Conservation (phyloP, 78 protist genomes). For the Dictyostelium capitatum region DNA sequence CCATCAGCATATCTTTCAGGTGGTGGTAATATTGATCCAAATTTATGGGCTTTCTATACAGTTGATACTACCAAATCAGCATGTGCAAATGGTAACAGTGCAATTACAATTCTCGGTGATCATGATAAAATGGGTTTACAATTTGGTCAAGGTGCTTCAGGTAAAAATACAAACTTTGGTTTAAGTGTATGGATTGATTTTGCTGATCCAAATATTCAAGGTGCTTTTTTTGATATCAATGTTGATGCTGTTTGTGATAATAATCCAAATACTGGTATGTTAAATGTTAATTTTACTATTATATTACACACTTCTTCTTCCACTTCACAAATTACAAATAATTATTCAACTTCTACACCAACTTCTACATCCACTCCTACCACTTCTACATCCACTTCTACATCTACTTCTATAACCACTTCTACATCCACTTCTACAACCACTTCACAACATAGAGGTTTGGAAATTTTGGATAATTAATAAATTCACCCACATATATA, state of each 20-base stretch:
- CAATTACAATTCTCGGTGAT: slow-evolving; percentile 8
- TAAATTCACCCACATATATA: not conserved
- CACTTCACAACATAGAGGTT: not conserved
- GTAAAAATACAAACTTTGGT: slow-evolving; percentile 73
- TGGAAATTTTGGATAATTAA: not conserved
- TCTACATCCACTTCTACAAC: slow-evolving; percentile 1
- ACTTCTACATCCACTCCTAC: slow-evolving; percentile 4
- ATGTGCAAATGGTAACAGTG: not conserved
- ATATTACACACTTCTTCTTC: slow-evolving; percentile 27
- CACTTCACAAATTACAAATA: not conserved
- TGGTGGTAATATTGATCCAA: slow-evolving; percentile 39
- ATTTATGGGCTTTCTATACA: slow-evolving; percentile 19
- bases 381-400: slow-evolving; percentile 7
- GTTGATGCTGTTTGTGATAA: slow-evolving; percentile 17
- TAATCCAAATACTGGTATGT: slow-evolving; percentile 5
- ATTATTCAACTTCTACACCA: not conserved
- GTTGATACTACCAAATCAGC: not conserved
- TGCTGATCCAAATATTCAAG: not conserved
- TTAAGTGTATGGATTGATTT: slow-evolving; percentile 39
- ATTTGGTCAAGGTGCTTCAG: slow-evolving; percentile 63
- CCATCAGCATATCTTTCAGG: not conserved
- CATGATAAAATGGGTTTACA: slow-evolving; percentile 31
- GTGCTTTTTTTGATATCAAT: slow-evolving; percentile 54
- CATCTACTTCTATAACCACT: slow-evolving; percentile 17
- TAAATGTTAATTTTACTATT: not conserved